Evolutionary conservation across 2,329 filamentous ascomycete genomes (phyloP), one percentile per base, ranked within the genome.

Genomic region (Sarocladium oryzae): DNA sequence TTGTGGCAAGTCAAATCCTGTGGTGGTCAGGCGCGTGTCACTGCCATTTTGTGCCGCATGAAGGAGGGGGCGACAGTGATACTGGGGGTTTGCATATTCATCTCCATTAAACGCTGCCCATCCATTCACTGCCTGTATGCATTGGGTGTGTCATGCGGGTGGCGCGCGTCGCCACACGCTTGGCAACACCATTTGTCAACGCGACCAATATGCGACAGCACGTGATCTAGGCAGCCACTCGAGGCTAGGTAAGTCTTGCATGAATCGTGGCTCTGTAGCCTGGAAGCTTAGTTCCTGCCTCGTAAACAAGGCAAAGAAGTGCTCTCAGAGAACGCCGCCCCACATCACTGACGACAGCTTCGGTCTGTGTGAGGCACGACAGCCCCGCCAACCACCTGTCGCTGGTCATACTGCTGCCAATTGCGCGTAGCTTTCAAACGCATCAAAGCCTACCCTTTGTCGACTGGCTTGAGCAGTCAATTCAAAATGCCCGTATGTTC

Each of bases 401-500:
- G 18, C 18, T 30, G 7, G 28, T 40, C 32, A 26, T 18, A 51
- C 35, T 28, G n/a, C n/a, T n/a, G 51, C 23, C 54, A 51, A 51
- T 53, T 53, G 49, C 54, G 51, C 50, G 46, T 32, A 49, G 46
- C 46, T 49, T 51, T 45, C 30, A 49, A 50, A 37, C 37, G 36
- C 30, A 30, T 30, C 38, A 10, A 26, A 43, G 38, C 50, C 56
- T 61, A 55, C n/a, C n/a, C 57, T 58, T 61, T 53, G 56, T 52
- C 53, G 53, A 55, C 55, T 53, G 49, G 53, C 53, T 51, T 54
- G 57, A 33, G 56, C 57, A 63, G 53, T 60, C 4, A 9, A 32
- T 24, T 62, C 69, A 74, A 68, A 58, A 76, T 75, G 73, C 72
- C 72, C 64, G 73, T 75, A 71, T 48, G 72, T 66, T 11, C 52